Base-by-base conservation (phyloP, 331 rosid species). In the Malus hybrid region DNA sequence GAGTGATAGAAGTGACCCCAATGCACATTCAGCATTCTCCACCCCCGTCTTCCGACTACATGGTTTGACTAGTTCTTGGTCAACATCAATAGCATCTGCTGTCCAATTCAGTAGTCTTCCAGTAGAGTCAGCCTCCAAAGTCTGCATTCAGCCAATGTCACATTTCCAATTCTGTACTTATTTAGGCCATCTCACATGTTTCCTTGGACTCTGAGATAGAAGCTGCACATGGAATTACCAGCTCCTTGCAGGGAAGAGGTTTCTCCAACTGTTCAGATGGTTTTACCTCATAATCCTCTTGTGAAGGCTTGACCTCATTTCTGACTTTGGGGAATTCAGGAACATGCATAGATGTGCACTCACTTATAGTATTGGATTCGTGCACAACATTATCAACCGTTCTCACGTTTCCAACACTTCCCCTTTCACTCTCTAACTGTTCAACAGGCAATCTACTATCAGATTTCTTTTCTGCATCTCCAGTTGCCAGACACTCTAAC, bases 241-340 rank as follows among this genome's bases (percentile, higher is more conserved):
- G 76, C 69, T 76, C 78, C 62, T 57, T 81, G 82, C 63, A 66
- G 59, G 77, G 67, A 67, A 74, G 74, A 81, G 80, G 65, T 78
- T 83, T 81, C 75, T 79, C 86, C 78, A 67, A 71, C 72, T 81
- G 78, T 77, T 88, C 89, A 83, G 82, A 84, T 77, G 57, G 82
- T 86, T 61, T 81, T 80, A 84, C 86, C 89, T 83, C 85, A 15
- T 13, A 24, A 71, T n/a, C 34, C 72, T 82, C 79, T 79, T 90
- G 88, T 75, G 83, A 84, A 73, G 67, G 85, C 85, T 67, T 85
- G 79, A 81, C 85, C 91, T 88, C 88, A 74, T 83, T 78, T 78
- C 46, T 78, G 69, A 44, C 85, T 67, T 68, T 80, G 20, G 70
- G 72, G 54, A 70, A 65, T 57, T 67, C 74, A 61, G 75, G 36